Base-by-base conservation (phyloP, 2,329 filamentous ascomycete genomes). In the Scedosporium minutisporum region DNA sequence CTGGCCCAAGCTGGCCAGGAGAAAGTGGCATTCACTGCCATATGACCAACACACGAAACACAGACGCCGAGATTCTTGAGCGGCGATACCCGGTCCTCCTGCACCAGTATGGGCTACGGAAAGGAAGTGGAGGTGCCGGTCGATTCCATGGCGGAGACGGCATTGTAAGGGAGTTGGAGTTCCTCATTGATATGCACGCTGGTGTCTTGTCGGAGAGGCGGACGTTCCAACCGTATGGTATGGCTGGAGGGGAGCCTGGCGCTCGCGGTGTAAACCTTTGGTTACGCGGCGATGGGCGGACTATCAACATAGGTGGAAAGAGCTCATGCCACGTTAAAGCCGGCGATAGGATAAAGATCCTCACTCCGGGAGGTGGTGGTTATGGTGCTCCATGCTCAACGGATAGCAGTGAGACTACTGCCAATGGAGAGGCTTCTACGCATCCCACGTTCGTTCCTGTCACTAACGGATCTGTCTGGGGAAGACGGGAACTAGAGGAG, bases 161-260 rank as follows among this genome's bases (percentile, higher is more conserved):
- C 3, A 21, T 88, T 0, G 76, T 89, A 1, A 75, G 88, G 3
- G 88, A 90, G 65, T 88, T 91, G 65, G 87, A 91, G 71, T 90
- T 89, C 69, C 76, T 87, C 1, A 83, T 87, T 57, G 85, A 86
- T 0, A 81, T 91, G 1, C 84, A 88, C 68, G 87, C 87, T 29
- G 85, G 82, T 10, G 91, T 92, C 57, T 74, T 92, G 14, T 87
- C 82, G 21, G 89, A 92, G 73, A 72, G 89, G 33, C 75, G 89
- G 21, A 86, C 90, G 0, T 87, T 88, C 66, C 81, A 83, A 64
- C 89, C 89, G 0, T 91, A 91, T 65, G 89, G 89, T 1, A 77
- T 92, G 66, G 82, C 82, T 42, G 89, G 89, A 1, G 89, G 89
- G 1, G 84, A 83, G 48, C 55, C 9, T n/a, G 84, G 89, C 62